Conservation (phyloP, 2,329 filamentous ascomycete species). For the Claviceps purpurea region DNA sequence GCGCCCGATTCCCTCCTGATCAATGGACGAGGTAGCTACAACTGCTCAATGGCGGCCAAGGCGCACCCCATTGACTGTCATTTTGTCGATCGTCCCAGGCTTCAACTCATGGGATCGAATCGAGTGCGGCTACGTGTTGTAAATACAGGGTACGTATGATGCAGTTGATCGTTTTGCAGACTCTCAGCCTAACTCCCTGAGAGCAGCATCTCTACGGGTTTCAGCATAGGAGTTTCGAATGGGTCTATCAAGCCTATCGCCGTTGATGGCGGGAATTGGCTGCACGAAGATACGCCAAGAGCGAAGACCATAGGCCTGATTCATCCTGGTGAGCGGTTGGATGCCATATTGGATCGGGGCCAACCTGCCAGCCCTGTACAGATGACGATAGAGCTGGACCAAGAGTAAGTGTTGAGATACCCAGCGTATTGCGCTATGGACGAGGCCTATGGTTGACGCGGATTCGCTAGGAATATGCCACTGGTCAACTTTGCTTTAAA, state of each 20-base stretch:
- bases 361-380: no score
- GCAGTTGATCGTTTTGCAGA: neutral
- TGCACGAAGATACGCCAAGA: slow-evolving; percentile 6
- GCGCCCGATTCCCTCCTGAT: slow-evolving; percentile 26
- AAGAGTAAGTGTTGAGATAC: slow-evolving; percentile 5
- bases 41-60: slow-evolving; percentile 11
- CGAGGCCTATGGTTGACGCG: neutral
- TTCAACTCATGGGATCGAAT: slow-evolving; percentile 4
- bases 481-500: slow-evolving; percentile 11
- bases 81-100: slow-evolving; percentile 2
- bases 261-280: slow-evolving; percentile 9
- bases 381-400: slow-evolving; percentile 7
- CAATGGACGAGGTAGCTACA: slow-evolving; percentile 19
- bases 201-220: slow-evolving; percentile 3
- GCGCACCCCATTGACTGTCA: slow-evolving; percentile 8
- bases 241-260: slow-evolving; percentile 8
- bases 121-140: slow-evolving; percentile 9
- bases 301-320: slow-evolving; percentile 9
- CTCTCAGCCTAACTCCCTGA: neutral
- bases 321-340: slow-evolving; percentile 12
- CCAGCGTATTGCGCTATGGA: neutral
- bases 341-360: slow-evolving; percentile 6
- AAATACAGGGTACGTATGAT: slow-evolving; percentile 7
- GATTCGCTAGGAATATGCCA: slow-evolving; percentile 9
- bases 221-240: slow-evolving; percentile 2